Evolutionary conservation across 768 basidiomycete species (phyloP).

Genomic region (Russula sp.): DNA sequence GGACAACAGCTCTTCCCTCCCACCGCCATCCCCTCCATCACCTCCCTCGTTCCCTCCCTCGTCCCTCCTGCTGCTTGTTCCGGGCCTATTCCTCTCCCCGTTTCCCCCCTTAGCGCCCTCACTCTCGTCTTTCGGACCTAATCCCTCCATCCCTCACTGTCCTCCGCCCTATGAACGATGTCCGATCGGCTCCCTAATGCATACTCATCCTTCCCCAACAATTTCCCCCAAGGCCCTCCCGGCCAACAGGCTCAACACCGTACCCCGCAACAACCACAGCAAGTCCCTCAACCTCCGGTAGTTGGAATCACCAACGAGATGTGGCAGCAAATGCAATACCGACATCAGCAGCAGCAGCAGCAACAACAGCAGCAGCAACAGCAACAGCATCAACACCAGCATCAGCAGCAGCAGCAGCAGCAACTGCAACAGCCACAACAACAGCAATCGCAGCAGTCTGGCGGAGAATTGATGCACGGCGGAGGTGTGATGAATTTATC

Average conservation of each 20-base stretch:
- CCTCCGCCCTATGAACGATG: slow-evolving; percentile 31
- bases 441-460: slow-evolving; percentile 9
- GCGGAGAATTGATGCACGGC: slow-evolving; percentile 22
- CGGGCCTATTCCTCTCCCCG: slow-evolving; percentile 8
- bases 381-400: neutral
- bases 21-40: slow-evolving; percentile 32
- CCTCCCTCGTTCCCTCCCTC: slow-evolving; percentile 24
- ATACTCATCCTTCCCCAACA: slow-evolving; percentile 24
- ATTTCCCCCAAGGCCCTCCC: slow-evolving; percentile 22
- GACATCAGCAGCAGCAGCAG: slow-evolving; percentile 21
- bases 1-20: slow-evolving; percentile 32
- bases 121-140: slow-evolving; percentile 6
- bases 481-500: slow-evolving; percentile 8
- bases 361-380: slow-evolving; percentile 22
- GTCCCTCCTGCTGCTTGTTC: slow-evolving; percentile 20
- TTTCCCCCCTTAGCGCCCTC: neutral
- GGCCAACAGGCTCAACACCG: slow-evolving; percentile 28
- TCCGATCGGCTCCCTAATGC: slow-evolving; percentile 30
- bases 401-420: slow-evolving; percentile 18
- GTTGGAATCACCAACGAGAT: slow-evolving; percentile 26
- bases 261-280: slow-evolving; percentile 20
- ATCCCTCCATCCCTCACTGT: slow-evolving; percentile 21
- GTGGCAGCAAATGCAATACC: slow-evolving; percentile 23
- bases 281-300: slow-evolving; percentile 23
- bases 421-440: slow-evolving; percentile 22